Percentiles rank a stretch among this genome's conserved stretches.
Evolutionary conservation across 2,329 filamentous ascomycete genomes (phyloP).

Genomic region (Cyclaneusma minus): DNA sequence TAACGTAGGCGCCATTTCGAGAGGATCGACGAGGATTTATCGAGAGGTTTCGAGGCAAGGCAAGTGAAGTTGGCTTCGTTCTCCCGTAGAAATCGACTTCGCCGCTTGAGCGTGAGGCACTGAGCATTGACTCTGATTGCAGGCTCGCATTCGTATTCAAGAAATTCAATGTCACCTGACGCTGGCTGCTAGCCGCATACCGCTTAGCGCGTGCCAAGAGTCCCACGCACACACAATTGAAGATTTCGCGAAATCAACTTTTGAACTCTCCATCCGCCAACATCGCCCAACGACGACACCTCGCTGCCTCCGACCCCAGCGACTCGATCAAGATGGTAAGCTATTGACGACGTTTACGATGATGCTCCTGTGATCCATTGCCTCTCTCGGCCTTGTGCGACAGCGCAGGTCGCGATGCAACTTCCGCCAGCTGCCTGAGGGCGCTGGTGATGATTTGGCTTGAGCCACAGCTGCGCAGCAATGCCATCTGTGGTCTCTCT

Average conservation of each 20-base stretch:
- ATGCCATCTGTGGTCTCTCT: constrained; percentile 46
- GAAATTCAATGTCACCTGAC: too few species aligned
- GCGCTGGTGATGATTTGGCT: constrained; percentile 45
- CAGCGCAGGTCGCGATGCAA: constrained; percentile 21
- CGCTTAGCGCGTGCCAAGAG: constrained; percentile 14
- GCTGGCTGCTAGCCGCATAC: too few species aligned
- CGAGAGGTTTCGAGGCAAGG: too few species aligned
- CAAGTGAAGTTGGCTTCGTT: too few species aligned
- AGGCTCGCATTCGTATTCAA: too few species aligned
- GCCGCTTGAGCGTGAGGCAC: too few species aligned
- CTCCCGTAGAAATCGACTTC: too few species aligned
- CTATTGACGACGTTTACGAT: constrained; percentile 20
- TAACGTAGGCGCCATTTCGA: constrained; percentile 55
- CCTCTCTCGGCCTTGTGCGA: constrained; percentile 22
- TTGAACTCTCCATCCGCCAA: constrained; percentile 20
- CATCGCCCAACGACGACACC: constrained; percentile 30
- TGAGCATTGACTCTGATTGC: too few species aligned
- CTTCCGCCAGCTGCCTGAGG: constrained; percentile 17
- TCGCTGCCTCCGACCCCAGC: constrained; percentile 25
- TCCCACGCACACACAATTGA: constrained; percentile 7
- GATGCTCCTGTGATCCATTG: constrained; percentile 11
- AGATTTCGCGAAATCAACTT: constrained; percentile 9
- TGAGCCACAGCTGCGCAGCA: constrained; percentile 32
- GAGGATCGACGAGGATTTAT: too few species aligned
- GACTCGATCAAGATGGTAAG: constrained; percentile 46